A percentile compares a stretch with the other conserved stretches of the same genome.
Conservation (phyloP, 1,284 basidiomycete genomes). For the Tilletiaria anomala region DNA sequence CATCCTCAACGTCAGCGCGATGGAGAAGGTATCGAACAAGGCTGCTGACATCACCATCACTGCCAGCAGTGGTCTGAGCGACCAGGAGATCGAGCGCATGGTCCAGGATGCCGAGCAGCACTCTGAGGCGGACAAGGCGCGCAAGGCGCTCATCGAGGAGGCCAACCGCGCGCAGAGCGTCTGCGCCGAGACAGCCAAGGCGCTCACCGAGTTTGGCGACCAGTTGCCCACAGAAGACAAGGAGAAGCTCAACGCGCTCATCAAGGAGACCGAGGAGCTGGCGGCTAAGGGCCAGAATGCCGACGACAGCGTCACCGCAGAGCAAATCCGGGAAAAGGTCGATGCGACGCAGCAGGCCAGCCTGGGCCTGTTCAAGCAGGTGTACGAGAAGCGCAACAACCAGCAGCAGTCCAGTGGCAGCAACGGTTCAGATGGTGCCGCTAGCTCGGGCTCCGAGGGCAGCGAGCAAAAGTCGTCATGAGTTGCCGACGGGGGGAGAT, state of each 20-base stretch:
- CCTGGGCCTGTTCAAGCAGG: conserved; percentile 94
- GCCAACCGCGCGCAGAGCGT: conserved; percentile 93
- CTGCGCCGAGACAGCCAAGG: conserved; percentile 87
- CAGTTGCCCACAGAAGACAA: conserved; percentile 83
- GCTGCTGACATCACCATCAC: conserved; percentile 96
- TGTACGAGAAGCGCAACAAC: conserved; percentile 79
- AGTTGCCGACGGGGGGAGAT: no score
- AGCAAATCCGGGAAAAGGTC: conserved; percentile 81
- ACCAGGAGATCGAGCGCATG: conserved; percentile 97
- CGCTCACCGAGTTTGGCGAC: conserved; percentile 93
- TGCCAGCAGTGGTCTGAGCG: conserved; percentile 85
- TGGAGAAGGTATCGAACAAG: conserved; percentile 92
- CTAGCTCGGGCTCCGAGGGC: no score
- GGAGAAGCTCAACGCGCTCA: conserved; percentile 58
- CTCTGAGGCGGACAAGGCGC: conserved; percentile 57
- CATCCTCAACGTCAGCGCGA: conserved; percentile 91
- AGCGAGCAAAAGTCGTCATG: no score
- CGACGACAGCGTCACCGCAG: conserved; percentile 65
- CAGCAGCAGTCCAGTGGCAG: conserved; percentile 45
- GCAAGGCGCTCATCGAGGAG: conserved; percentile 81
- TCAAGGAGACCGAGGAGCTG: conserved; percentile 79
- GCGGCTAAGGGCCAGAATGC: conserved; percentile 78
- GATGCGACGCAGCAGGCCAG: conserved; percentile 91
- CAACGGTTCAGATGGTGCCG: no score
- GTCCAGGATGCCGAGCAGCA: conserved; percentile 83